Evolutionary conservation across 225 moss, liverwort and hornwort genomes (phyloP).

Genomic region (Climacium dendroides): DNA sequence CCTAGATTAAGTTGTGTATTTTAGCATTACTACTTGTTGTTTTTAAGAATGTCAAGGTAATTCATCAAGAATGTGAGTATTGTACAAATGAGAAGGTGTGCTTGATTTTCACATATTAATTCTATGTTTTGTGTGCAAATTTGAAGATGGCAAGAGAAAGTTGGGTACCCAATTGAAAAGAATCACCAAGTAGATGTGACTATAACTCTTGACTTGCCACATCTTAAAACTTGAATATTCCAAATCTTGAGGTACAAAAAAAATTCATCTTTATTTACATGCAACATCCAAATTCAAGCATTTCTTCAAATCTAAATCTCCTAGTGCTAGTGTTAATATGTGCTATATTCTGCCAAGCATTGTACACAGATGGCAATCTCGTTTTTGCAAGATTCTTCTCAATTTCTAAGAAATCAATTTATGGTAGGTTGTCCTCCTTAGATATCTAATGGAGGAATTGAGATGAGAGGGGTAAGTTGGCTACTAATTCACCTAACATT

Average conservation of each 20-base stretch:
- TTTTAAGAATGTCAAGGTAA: background rate
- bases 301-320: background rate
- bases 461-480: background rate
- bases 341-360: background rate
- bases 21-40: background rate
- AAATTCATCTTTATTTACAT: background rate
- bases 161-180: background rate
- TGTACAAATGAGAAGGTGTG: too few species aligned
- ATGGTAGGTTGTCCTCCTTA: fast-evolving
- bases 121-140: background rate
- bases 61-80: background rate
- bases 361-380: background rate
- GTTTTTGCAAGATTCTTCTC: background rate
- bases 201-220: background rate
- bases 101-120: background rate
- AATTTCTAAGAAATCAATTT: background rate
- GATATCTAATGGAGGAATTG: background rate
- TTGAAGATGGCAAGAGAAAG: background rate
- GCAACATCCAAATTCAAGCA: background rate
- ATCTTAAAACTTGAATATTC: background rate
- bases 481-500: background rate
- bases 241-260: background rate
- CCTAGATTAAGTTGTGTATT: background rate
- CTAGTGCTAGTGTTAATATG: background rate
- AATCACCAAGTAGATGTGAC: background rate